These are phyloP conservation scores for Botrytis fabae DNA, from an alignment of 2,329 filamentous ascomycete species.

Conservation along the genomic window DNA sequence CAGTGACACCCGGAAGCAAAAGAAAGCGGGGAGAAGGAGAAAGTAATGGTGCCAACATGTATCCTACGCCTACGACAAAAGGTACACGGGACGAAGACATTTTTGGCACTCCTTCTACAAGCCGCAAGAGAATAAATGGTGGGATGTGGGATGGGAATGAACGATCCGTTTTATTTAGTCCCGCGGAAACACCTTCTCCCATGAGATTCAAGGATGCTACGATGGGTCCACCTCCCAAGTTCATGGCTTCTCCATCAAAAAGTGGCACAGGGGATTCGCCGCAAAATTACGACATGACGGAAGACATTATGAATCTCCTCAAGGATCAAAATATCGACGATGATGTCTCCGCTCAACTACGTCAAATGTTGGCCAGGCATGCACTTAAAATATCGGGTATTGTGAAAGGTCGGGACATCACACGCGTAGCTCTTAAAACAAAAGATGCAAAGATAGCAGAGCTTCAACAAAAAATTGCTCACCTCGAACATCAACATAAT, in stretches of 20 bases:
- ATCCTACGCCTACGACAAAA: constrained; percentile 36
- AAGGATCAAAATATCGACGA: constrained; percentile 46
- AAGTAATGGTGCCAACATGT: constrained; percentile 15
- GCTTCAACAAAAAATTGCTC: constrained; percentile 64
- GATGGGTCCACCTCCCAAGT: constrained; percentile 28
- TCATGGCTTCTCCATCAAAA: constrained; percentile 23
- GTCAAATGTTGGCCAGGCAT: constrained; percentile 53
- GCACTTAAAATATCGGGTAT: constrained; percentile 61
- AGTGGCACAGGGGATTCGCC: background rate
- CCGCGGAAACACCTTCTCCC: constrained; percentile 36
- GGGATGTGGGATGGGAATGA: constrained; percentile 35
- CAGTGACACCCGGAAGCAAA: constrained; percentile 36
- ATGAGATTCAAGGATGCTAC: constrained; percentile 30
- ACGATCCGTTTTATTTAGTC: constrained; percentile 28
- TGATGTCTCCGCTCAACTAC: constrained; percentile 44
- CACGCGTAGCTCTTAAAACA: constrained; percentile 59
- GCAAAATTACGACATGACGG: constrained; percentile 43
- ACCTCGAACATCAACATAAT: constrained; percentile 56
- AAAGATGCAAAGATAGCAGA: constrained; percentile 66
- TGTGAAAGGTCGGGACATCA: constrained; percentile 64
- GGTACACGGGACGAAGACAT: constrained; percentile 29
- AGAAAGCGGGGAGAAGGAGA: constrained; percentile 33
- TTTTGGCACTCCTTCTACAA: constrained; percentile 29
- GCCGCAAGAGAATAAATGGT: constrained; percentile 26
- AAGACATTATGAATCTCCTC: constrained; percentile 54